Percentiles rank a stretch among this genome's conserved stretches.
Evolutionary conservation across 2,329 filamentous ascomycete species (phyloP).

Genomic region (Epichloe baconii): DNA sequence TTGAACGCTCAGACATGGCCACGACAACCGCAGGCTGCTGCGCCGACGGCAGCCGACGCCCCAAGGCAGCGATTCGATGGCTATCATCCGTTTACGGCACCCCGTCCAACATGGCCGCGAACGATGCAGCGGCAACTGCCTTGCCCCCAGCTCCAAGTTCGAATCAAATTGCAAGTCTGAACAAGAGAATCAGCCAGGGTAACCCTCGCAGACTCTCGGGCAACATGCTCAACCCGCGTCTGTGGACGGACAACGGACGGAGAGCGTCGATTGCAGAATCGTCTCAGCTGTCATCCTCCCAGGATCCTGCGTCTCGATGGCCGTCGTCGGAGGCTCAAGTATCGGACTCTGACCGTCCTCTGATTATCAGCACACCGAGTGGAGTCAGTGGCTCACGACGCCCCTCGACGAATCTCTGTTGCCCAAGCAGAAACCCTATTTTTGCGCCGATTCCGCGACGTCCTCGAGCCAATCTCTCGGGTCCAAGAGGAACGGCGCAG

Average conservation of each 20-base stretch:
- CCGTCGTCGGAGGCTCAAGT: slow-evolving; percentile 7
- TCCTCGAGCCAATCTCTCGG: slow-evolving; percentile 24
- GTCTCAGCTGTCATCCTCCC: neutral
- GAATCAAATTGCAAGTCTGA: slow-evolving; percentile 26
- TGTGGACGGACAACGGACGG: slow-evolving; percentile 1
- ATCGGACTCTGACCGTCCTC: slow-evolving; percentile 32
- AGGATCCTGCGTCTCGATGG: neutral
- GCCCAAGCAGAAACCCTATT: slow-evolving; percentile 29
- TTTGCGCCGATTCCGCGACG: slow-evolving; percentile 40
- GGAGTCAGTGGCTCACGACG: slow-evolving; percentile 40
- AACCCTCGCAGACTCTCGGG: slow-evolving; percentile 30
- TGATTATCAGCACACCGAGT: slow-evolving; percentile 48
- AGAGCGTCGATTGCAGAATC: neutral
- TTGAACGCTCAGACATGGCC: slow-evolving; percentile 36
- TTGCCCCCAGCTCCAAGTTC: slow-evolving; percentile 26
- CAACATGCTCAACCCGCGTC: slow-evolving; percentile 18
- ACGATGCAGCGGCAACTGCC: slow-evolving; percentile 19
- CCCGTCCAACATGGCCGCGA: slow-evolving; percentile 19
- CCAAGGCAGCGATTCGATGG: slow-evolving; percentile 10
- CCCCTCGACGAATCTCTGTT: slow-evolving; percentile 21
- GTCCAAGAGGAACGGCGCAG: slow-evolving; percentile 33
- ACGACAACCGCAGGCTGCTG: slow-evolving; percentile 16
- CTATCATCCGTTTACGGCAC: slow-evolving; percentile 30
- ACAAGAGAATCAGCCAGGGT: slow-evolving; percentile 24
- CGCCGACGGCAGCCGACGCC: slow-evolving; percentile 7